phyloP scores from a whole-genome alignment of 2,329 filamentous ascomycete species.

The Claviceps cyperi region DNA sequence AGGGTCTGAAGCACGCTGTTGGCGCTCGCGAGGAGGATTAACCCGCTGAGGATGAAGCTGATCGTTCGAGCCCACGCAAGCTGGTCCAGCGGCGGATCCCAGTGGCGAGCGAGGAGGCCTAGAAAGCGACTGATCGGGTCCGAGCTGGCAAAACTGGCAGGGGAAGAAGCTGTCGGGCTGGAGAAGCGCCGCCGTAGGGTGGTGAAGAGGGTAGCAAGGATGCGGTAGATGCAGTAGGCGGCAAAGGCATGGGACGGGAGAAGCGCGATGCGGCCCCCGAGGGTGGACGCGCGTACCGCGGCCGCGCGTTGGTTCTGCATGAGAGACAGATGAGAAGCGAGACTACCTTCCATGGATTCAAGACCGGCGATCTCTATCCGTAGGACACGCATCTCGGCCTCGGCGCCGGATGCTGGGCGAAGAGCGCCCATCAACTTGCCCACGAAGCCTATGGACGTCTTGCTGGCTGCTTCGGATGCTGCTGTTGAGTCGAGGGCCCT shows the following conservation, averaged over 20 bases:
- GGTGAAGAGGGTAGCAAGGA: constrained; percentile 55
- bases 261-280: constrained; percentile 48
- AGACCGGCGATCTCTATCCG: constrained; percentile 67
- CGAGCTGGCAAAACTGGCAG: constrained; percentile 46
- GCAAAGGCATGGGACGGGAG: constrained; percentile 55
- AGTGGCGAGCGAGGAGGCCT: constrained; percentile 66
- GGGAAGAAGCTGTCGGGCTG: constrained; percentile 12
- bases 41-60: constrained; percentile 67
- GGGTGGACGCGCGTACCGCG: constrained; percentile 52
- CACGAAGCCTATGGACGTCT: constrained; percentile 40
- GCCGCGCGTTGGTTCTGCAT: constrained; percentile 49
- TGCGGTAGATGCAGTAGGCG: constrained; percentile 72
- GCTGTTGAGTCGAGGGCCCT: constrained; percentile 28
- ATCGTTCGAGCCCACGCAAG: constrained; percentile 74
- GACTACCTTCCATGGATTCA: constrained; percentile 61
- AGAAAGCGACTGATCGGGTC: constrained; percentile 78
- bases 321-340: constrained; percentile 49
- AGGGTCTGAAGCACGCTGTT: constrained; percentile 77
- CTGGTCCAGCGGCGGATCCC: constrained; percentile 71
- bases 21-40: constrained; percentile 70
- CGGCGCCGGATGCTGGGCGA: constrained; percentile 46
- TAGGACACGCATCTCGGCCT: constrained; percentile 44
- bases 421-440: constrained; percentile 61
- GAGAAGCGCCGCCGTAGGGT: constrained; percentile 42
- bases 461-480: constrained; percentile 25